Base-by-base conservation (phyloP, 1,284 basidiomycete species). In the Exsudoporus floridanus region DNA sequence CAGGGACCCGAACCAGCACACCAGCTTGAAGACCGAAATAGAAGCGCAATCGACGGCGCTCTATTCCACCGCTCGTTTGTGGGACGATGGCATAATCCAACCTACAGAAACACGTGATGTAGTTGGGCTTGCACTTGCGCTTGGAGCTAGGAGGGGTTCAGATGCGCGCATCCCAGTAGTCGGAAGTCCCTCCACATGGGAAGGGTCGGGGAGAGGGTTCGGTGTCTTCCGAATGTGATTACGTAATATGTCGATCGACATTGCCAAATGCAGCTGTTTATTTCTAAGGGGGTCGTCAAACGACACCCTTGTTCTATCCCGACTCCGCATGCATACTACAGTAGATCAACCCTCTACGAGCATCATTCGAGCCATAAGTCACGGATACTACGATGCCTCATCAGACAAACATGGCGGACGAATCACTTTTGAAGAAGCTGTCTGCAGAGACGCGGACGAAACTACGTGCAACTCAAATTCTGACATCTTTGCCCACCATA, bases 71-170 rank as follows among this genome's bases (percentile, higher is more conserved):
- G 92, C 94, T 12, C 82, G 93, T 27, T 73, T 98, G 46, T 97
- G 92, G 94, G 94, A 97, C 69, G 94, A 98, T 67, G 94, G 94
- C 2, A 91, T 98, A 58, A 94, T 98, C 69, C 83, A 83, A 59
- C 94, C 94, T 3, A 82, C 81, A n/a, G 94, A 98, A 67, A 98
- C 94, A 1, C 78, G 94, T 44, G 87, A 93, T 70, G 84, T 90
- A 0, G 80, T 97, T 42, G 94, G 93, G 5, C 77, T 98, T 3
- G 91, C 86, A 10, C 79, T 98, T 25, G 88, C 86, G 18, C 76
- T 97, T 16, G 84, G 89, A 27, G 81, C 82, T 19, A 73, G 85
- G 49, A 70, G 73, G 54, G 66, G 69, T 14, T 54, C 46, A 28
- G 50, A 54, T 21, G 39, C 49, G 7, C 51, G 52, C 14, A 61